phyloP scores from a whole-genome alignment of 495 filamentous ascomycete species.

The Tuber microsphaerosporum region DNA sequence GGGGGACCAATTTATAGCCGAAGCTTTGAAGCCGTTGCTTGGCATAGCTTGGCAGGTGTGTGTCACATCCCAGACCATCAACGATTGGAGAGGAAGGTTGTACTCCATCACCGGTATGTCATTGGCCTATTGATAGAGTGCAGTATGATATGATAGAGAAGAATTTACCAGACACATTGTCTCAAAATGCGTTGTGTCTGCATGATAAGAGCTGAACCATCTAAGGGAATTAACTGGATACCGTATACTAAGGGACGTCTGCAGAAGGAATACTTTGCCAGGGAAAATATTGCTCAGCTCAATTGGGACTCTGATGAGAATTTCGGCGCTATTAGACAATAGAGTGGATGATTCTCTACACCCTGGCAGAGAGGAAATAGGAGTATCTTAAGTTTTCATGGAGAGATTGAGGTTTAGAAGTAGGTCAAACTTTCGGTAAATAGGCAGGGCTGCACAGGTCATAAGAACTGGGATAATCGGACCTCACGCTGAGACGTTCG shows the following conservation, averaged over 20 bases:
- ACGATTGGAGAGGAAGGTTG: not conserved
- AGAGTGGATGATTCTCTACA: too few relatives aligned
- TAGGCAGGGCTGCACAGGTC: too few relatives aligned
- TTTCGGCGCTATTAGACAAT: too few relatives aligned
- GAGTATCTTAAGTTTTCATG: too few relatives aligned
- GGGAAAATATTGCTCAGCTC: too few relatives aligned
- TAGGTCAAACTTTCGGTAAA: too few relatives aligned
- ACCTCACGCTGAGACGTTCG: too few relatives aligned
- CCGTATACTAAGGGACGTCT: not conserved
- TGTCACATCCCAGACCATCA: not conserved
- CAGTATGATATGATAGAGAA: not conserved
- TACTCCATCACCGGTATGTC: not conserved
- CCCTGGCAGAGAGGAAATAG: too few relatives aligned
- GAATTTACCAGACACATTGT: not conserved
- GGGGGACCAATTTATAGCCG: not conserved
- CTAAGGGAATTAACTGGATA: not conserved
- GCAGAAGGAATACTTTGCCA: too few relatives aligned
- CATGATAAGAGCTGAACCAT: not conserved
- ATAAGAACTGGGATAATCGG: too few relatives aligned
- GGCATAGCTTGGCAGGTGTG: not conserved
- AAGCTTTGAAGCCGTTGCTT: not conserved
- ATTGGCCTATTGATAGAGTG: not conserved
- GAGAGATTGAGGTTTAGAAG: too few relatives aligned
- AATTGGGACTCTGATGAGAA: too few relatives aligned
- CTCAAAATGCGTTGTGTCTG: not conserved